Evolutionary conservation across 805 yeast species (phyloP).

Genomic region (Candida maltosa): DNA sequence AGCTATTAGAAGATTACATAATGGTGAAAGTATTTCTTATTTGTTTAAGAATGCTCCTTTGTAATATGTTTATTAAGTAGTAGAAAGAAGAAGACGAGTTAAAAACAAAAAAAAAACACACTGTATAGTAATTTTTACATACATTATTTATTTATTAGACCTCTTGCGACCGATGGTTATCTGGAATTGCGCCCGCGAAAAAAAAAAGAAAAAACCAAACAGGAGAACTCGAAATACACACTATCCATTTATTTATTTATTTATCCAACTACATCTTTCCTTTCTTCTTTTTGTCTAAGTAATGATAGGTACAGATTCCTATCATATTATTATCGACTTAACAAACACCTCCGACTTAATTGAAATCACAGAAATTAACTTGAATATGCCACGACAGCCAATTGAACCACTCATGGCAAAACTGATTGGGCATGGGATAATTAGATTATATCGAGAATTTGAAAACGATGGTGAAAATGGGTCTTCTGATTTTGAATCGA

Average conservation of each 20-base stretch:
- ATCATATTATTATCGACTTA: conserved; percentile 32
- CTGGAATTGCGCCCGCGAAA: too few relatives aligned
- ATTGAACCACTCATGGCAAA: conserved; percentile 57
- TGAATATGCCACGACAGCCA: conserved; percentile 11
- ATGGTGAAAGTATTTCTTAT: conserved; percentile 82
- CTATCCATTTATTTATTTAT: too few relatives aligned
- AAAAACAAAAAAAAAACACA: neutral
- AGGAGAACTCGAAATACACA: too few relatives aligned
- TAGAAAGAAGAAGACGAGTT: neutral
- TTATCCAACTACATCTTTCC: too few relatives aligned
- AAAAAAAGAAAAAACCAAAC: too few relatives aligned
- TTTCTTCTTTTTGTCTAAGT: neutral
- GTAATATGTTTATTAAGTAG: conserved; percentile 8
- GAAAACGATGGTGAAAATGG: conserved; percentile 20
- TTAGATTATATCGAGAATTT: conserved; percentile 60
- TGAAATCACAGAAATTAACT: conserved; percentile 20
- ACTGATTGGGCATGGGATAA: conserved; percentile 70
- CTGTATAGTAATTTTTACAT: too few relatives aligned
- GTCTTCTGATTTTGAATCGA: conserved; percentile 1
- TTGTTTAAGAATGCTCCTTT: conserved; percentile 69
- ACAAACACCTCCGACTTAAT: conserved; percentile 25
- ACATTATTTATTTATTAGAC: too few relatives aligned
- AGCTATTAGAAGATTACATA: conserved; percentile 79
- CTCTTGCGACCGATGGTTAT: too few relatives aligned
- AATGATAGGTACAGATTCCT: conserved; percentile 42